Conservation (phyloP, 306 rosid genomes). For the Cyclanthera cordifolia region DNA sequence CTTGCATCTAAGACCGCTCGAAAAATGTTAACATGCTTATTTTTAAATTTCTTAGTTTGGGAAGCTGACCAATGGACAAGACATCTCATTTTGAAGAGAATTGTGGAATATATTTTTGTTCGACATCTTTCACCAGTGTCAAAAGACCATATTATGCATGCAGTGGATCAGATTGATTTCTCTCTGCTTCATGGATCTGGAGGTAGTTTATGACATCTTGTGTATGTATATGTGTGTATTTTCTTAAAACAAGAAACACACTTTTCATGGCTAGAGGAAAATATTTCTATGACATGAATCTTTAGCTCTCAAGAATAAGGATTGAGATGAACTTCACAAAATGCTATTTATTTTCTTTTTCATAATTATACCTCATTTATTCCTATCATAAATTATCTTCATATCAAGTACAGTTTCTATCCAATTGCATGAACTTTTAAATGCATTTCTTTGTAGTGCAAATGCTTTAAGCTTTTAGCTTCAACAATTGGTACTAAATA, state of each 20-base stretch:
- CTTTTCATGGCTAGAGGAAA: neutral
- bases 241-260: neutral
- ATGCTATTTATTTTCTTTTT: constrained; percentile 1
- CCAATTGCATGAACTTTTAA: neutral
- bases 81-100: constrained; percentile 56
- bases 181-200: constrained; percentile 51
- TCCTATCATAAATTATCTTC: neutral
- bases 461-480: neutral
- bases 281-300: neutral
- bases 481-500: neutral
- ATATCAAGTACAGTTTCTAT: neutral
- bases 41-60: constrained; percentile 49
- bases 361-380: neutral
- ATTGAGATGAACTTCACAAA: neutral
- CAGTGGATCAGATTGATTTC: constrained; percentile 92
- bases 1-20: constrained; percentile 1
- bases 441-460: constrained; percentile 6
- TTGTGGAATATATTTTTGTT: constrained; percentile 52
- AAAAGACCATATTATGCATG: constrained; percentile 46
- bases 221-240: neutral
- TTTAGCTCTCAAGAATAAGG: neutral
- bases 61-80: constrained; percentile 67
- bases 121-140: constrained; percentile 59
- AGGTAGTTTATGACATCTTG: constrained; percentile 28
- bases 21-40: constrained; percentile 15